Evolutionary conservation across 768 basidiomycete genomes (phyloP), one percentile per base, ranked within the genome.

Genomic region (Tricholoma bakamatsutake): DNA sequence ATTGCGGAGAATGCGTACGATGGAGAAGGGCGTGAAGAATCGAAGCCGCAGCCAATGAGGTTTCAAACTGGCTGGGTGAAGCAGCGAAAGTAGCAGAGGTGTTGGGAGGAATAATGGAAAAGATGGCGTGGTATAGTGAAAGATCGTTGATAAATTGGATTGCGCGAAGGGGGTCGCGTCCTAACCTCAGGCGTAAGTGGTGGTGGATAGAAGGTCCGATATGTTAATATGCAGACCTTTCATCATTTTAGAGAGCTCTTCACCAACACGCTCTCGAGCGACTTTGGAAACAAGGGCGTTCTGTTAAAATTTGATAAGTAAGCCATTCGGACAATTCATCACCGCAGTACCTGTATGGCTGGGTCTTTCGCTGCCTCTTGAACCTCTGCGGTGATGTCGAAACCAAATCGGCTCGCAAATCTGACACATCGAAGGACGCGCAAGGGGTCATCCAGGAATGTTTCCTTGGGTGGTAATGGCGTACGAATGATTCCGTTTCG

Each of bases 201-300:
- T 12, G 28, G 52, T 52, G 42, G 49, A 18, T n/a, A 9, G 24
- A 48, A 40, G 51, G 27, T 46, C 54, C 50, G 30, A 57, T 10
- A 39, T 0, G 17, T 35, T 40, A 21, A 51, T 21, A 52, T 58
- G n/a, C 30, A n/a, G 51, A 87, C 96, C 87, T 75, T 85, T 85
- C 67, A 98, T 79, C 90, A 98, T 98, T 69, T 98, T 99, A 59
- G 88, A 82, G 12, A 98, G 64, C 69, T 99, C 97, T 59, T 89
- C 89, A 0, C 95, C 95, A 5, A 94, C 83, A 15, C 97, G 82
- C 72, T 98, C 97, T 51, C 92, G 82, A 33, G 88, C 88, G 46
- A 99, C 90, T 67, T 98, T 97, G 1, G 75, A 76, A 9, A 81
- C 73, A 13, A 97, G 71, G 0, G 85, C 88, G 48, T 79, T 71